These are phyloP conservation scores for Graphilbum fragrans DNA, from an alignment of 2,329 filamentous ascomycete species.

Conservation along the genomic window DNA sequence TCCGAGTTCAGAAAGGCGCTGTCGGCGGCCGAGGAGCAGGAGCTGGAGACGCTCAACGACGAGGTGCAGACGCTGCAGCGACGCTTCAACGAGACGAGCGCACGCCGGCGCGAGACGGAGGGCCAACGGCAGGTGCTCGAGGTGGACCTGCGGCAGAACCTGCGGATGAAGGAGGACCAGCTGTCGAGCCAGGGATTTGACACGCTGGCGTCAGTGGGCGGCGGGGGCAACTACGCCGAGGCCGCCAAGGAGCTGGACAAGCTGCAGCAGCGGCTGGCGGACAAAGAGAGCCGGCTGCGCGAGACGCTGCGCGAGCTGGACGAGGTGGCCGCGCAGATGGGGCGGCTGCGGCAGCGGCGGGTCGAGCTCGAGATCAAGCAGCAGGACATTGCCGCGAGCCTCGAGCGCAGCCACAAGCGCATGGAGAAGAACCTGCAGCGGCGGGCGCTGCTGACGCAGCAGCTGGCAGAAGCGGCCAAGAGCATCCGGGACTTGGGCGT, in stretches of 20 bases:
- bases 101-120: slow-evolving; percentile 64
- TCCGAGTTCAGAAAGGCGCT: slow-evolving; percentile 90
- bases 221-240: slow-evolving; percentile 61
- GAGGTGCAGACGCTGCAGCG: slow-evolving; percentile 63
- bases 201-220: slow-evolving; percentile 26
- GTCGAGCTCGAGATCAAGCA: slow-evolving; percentile 57
- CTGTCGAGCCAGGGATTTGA: slow-evolving; percentile 68
- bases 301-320: slow-evolving; percentile 66
- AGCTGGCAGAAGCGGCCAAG: slow-evolving; percentile 69
- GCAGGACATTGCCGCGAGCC: slow-evolving; percentile 62
- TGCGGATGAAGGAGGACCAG: slow-evolving; percentile 78
- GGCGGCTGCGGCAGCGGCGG: slow-evolving; percentile 41
- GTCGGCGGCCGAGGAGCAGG: slow-evolving; percentile 67
- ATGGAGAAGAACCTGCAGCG: slow-evolving; percentile 90
- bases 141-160: slow-evolving; percentile 76
- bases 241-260: slow-evolving; percentile 73
- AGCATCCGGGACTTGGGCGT: slow-evolving; percentile 91
- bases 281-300: slow-evolving; percentile 55
- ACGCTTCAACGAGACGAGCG: slow-evolving; percentile 64
- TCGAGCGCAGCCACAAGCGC: slow-evolving; percentile 75
- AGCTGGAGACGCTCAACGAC: slow-evolving; percentile 58
- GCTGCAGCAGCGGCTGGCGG: slow-evolving; percentile 53
- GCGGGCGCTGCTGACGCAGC: slow-evolving; percentile 65
- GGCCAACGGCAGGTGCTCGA: slow-evolving; percentile 73
- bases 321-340: slow-evolving; percentile 33